phyloP scores from a whole-genome alignment of 2,329 filamentous ascomycete genomes.

The Ophiostoma montium region DNA sequence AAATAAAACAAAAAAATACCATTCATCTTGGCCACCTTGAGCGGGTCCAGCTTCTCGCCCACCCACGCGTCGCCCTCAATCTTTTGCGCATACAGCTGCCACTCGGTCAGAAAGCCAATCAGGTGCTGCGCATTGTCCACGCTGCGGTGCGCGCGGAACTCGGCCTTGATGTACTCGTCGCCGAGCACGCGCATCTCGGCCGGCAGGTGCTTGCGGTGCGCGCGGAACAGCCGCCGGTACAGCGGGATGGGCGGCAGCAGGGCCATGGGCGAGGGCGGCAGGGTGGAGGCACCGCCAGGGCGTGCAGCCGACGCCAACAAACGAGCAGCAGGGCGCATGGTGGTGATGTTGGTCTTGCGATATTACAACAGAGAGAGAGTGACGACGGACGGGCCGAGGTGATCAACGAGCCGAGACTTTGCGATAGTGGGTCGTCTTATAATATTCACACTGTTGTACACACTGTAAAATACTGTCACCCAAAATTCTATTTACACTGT shows the following conservation, averaged over 20 bases:
- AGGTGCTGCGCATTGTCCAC: slow-evolving; percentile 88
- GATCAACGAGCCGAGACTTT: no score
- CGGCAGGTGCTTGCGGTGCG: slow-evolving; percentile 68
- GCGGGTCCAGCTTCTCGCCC: slow-evolving; percentile 68
- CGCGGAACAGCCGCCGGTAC: slow-evolving; percentile 75
- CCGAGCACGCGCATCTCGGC: slow-evolving; percentile 66
- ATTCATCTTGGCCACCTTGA: slow-evolving; percentile 86
- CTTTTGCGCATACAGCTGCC: slow-evolving; percentile 89
- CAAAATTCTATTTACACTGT: no score
- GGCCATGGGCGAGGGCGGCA: slow-evolving; percentile 37
- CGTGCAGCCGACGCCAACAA: slow-evolving; percentile 7
- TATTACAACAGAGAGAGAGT: neutral
- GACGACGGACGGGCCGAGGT: neutral
- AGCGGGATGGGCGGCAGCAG: slow-evolving; percentile 78
- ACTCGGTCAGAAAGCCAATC: slow-evolving; percentile 93
- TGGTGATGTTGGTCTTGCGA: neutral
- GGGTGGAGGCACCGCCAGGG: slow-evolving; percentile 17
- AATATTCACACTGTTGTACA: neutral
- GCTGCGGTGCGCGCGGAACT: slow-evolving; percentile 72
- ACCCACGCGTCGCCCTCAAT: slow-evolving; percentile 78
- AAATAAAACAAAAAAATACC: slow-evolving; percentile 37
- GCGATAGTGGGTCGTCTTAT: neutral
- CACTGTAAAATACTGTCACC: neutral
- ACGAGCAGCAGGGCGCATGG: neutral
- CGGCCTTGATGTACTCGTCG: slow-evolving; percentile 83